Evolutionary conservation across 1,284 basidiomycete species (phyloP).

Genomic region (Phaffia rhodozyma): DNA sequence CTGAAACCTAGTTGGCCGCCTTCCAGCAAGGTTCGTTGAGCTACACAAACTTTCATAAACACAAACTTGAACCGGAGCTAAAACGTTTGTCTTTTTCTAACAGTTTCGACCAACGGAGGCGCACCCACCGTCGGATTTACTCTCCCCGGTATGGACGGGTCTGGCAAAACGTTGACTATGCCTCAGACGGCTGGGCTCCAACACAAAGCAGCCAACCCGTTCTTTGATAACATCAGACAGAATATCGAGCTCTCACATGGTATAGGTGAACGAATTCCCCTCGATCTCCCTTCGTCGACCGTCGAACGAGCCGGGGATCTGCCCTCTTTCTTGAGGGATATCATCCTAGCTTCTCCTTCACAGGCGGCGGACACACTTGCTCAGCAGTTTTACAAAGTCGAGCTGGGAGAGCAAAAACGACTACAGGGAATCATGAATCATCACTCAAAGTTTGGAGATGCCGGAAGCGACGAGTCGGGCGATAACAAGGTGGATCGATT

Average conservation of each 20-base stretch:
- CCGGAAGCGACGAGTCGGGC: conserved; percentile 19
- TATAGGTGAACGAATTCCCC: conserved; percentile 65
- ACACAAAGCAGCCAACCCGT: conserved; percentile 55
- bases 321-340: conserved; percentile 66
- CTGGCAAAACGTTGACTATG: not conserved
- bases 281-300: conserved; percentile 54
- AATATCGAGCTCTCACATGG: conserved; percentile 81
- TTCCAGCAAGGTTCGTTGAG: too few relatives aligned
- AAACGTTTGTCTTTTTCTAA: too few relatives aligned
- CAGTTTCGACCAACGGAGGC: not conserved
- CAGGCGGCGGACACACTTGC: conserved; percentile 62
- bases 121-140: not conserved
- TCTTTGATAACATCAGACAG: conserved; percentile 92
- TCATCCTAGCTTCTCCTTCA: conserved; percentile 42
- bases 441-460: conserved; percentile 42
- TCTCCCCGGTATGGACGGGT: not conserved
- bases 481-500: conserved; percentile 33
- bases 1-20: too few relatives aligned
- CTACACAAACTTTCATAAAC: too few relatives aligned
- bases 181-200: conserved; percentile 1
- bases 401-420: conserved; percentile 76
- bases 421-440: conserved; percentile 86
- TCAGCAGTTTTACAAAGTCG: conserved; percentile 80
- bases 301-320: conserved; percentile 55
- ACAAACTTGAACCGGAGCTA: too few relatives aligned